A percentile compares a stretch with the other conserved stretches of the same genome.
Evolutionary conservation across 495 filamentous ascomycete species (phyloP).

Genomic region (Hypoxylon cercidicola): DNA sequence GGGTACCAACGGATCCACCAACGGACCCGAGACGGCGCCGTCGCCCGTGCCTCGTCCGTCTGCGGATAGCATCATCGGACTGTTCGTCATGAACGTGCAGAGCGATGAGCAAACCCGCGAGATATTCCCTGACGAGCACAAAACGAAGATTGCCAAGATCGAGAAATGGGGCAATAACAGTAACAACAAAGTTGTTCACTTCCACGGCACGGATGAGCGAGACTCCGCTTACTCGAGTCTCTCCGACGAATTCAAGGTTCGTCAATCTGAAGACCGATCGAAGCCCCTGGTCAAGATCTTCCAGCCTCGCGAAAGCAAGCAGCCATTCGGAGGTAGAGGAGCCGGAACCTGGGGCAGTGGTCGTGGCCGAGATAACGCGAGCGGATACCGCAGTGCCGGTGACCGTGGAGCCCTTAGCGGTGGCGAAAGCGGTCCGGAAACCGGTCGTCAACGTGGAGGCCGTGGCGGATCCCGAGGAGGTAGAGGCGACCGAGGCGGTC

Average conservation of each 20-base stretch:
- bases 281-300: slow-evolving; percentile 86
- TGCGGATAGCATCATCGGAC: slow-evolving; percentile 69
- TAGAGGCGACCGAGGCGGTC: slow-evolving; percentile 62
- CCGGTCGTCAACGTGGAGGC: slow-evolving; percentile 69
- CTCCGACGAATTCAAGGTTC: slow-evolving; percentile 76
- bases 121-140: slow-evolving; percentile 83
- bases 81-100: slow-evolving; percentile 85
- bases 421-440: slow-evolving; percentile 83
- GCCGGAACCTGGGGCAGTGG: slow-evolving; percentile 81
- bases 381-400: slow-evolving; percentile 74
- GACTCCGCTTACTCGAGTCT: slow-evolving; percentile 77
- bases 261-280: slow-evolving; percentile 69
- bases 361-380: slow-evolving; percentile 65
- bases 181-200: slow-evolving; percentile 82
- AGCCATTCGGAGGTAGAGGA: slow-evolving; percentile 60
- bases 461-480: slow-evolving; percentile 69
- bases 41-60: slow-evolving; percentile 57
- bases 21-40: slow-evolving; percentile 57
- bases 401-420: slow-evolving; percentile 54
- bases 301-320: slow-evolving; percentile 66
- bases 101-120: slow-evolving; percentile 80
- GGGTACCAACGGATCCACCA: slow-evolving; percentile 61
- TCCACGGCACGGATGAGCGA: slow-evolving; percentile 79
- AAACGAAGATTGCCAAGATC: slow-evolving; percentile 77
- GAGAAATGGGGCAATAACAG: slow-evolving; percentile 77